Evolutionary conservation across 805 yeast genomes (phyloP).

Genomic region (Tetrapisispora iriomotensis): DNA sequence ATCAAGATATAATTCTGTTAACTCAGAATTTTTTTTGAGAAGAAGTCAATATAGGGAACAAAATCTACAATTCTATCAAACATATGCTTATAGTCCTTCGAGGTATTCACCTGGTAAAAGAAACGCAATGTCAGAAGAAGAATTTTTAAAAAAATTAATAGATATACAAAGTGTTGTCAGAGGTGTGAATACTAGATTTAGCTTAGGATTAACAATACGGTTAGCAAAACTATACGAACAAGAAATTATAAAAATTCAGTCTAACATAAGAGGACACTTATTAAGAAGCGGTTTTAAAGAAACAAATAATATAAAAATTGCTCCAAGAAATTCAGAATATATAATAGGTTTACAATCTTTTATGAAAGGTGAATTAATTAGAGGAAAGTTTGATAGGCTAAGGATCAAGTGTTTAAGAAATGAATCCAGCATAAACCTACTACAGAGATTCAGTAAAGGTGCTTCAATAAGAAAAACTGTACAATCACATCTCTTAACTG

Average conservation of each 20-base stretch:
- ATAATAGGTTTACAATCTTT: conserved; percentile 40
- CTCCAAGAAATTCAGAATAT: conserved; percentile 28
- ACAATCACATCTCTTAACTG: background rate
- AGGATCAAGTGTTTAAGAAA: conserved; percentile 20
- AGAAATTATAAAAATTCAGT: conserved; percentile 40
- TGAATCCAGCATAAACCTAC: conserved; percentile 17
- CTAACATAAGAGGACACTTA: conserved; percentile 43
- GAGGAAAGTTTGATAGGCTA: conserved; percentile 20
- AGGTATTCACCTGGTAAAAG: conserved; percentile 25
- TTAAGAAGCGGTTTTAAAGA: conserved; percentile 6
- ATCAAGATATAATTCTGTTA: conserved; percentile 20
- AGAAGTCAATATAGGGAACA: conserved; percentile 22
- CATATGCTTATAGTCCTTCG: conserved; percentile 16
- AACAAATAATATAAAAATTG: conserved; percentile 1
- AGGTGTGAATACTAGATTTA: conserved; percentile 59
- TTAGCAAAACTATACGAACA: conserved; percentile 49
- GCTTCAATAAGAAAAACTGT: conserved; percentile 23
- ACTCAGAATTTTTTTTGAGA: conserved; percentile 21
- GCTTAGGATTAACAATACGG: conserved; percentile 51
- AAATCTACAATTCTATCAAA: conserved; percentile 18
- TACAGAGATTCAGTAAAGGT: conserved; percentile 37
- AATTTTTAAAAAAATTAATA: conserved; percentile 30
- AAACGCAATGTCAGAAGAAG: conserved; percentile 23
- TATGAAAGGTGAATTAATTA: conserved; percentile 36
- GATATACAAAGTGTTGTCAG: conserved; percentile 59